A percentile compares a stretch with the other conserved stretches of the same genome.
Conservation (phyloP, 306 rosid species). For the Coriaria nepalensis region DNA sequence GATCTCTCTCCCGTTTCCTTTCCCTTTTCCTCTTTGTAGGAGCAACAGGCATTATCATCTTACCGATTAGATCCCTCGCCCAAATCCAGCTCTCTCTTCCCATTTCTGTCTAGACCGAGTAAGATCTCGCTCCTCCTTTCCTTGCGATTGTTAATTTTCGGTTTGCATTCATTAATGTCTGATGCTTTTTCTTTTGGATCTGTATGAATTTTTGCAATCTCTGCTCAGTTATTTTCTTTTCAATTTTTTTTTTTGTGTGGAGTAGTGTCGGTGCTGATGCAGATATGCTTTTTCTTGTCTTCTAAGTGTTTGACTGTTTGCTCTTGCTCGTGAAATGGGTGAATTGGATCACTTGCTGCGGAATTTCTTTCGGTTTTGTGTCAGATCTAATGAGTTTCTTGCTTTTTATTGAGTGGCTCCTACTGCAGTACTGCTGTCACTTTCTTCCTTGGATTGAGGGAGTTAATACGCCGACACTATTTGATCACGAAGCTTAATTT, state of each 20-base stretch:
- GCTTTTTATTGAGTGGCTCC: neutral
- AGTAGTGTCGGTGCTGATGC: conserved; percentile 3
- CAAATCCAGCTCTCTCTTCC: neutral
- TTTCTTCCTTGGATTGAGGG: neutral
- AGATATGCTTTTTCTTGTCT: conserved; percentile 9
- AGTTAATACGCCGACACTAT: no score
- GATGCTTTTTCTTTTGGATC: conserved; percentile 16
- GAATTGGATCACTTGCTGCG: neutral
- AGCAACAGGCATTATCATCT: neutral
- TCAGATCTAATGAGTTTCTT: conserved; percentile 11
- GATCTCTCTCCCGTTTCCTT: neutral
- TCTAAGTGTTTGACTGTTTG: neutral
- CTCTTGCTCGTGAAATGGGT: neutral
- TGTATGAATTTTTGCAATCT: conserved; percentile 10
- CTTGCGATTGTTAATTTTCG: neutral
- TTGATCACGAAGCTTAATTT: neutral
- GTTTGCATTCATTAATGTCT: neutral
- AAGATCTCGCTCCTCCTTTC: conserved; percentile 5
- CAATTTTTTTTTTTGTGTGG: no score
- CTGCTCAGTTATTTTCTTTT: neutral
- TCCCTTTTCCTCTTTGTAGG: neutral
- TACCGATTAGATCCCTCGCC: conserved; percentile 1
- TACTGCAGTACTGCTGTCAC: neutral
- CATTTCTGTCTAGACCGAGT: conserved; percentile 11
- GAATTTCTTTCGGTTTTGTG: conserved; percentile 4